Evolutionary conservation across 257 asterid species (phyloP), one percentile per base, ranked within the genome.

Genomic region (Salvia splendens): DNA sequence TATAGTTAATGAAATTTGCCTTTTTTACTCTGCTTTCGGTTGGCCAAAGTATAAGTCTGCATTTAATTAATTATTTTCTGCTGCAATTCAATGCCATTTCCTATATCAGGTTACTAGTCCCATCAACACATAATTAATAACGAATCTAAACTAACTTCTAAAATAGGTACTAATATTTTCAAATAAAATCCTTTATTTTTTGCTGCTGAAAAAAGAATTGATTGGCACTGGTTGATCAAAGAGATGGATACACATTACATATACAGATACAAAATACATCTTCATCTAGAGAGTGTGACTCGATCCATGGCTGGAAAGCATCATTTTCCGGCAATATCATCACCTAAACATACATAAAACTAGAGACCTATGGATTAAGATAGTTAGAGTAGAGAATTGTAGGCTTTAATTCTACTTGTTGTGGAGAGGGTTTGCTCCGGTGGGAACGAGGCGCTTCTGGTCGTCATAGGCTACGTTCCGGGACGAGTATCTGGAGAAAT

Each of bases 361-460:
- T 0, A 64, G 12, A 8, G 55, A 35, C n/a, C 4, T 30, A 6
- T 3, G 15, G 35, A 72, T 32, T 35, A 46, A 47, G 33, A 10
- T 8, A 24, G 52, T 40, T 46, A 52, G 64, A 61, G 30, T 52
- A 40, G 53, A 46, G n/a, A 6, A 12, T 24, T 40, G 49, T 14
- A 49, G 11, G 61, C 17, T 6, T 32, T 8, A 8, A n/a, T 33
- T 61, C 84, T 79, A 83, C 82, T 84, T 77, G 84, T 87, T 87
- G 67, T 85, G 91, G 80, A 87, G 68, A 5, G 91, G 95, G 80
- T 87, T 87, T 17, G 95, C 78, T 14, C 95, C 89, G 0, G 87
- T 81, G 8, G 95, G 95, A 51, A 87, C 87, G 56, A 69, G 64
- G 3, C 91, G 83, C 74, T 85, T 87, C 30, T 81, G 74, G 5